Conservation (phyloP, 192 early-diverging fungal genomes). For the Linnemannia exigua region DNA sequence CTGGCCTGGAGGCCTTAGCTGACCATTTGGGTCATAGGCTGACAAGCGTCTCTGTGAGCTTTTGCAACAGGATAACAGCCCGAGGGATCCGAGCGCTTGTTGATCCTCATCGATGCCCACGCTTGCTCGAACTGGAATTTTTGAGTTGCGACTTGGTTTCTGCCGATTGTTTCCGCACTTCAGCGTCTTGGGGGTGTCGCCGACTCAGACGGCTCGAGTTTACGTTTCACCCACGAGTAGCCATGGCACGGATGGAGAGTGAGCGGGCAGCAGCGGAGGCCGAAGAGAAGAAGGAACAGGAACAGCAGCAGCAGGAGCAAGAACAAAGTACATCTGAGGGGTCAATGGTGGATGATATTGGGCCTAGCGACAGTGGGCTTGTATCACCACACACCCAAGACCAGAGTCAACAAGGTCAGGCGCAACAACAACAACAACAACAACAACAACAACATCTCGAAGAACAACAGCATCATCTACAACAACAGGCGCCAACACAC, state of each 20-base stretch:
- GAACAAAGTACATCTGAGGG: not conserved
- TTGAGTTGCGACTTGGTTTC: slow-evolving; percentile 44
- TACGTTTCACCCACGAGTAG: slow-evolving; percentile 36
- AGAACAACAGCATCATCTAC: slow-evolving; percentile 11
- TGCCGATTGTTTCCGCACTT: slow-evolving; percentile 35
- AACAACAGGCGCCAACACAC: not conserved
- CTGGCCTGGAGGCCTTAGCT: slow-evolving; percentile 33
- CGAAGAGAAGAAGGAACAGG: not conserved
- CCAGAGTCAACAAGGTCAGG: not conserved
- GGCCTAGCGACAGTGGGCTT: not conserved
- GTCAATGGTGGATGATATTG: not conserved
- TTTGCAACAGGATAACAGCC: slow-evolving; percentile 45
- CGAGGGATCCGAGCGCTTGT: slow-evolving; percentile 38
- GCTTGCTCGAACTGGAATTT: slow-evolving; percentile 41
- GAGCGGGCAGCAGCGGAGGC: not conserved
- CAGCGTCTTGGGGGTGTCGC: slow-evolving; percentile 26
- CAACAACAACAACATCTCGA: slow-evolving; percentile 1
- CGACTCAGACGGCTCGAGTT: slow-evolving; percentile 38
- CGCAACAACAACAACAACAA: slow-evolving; percentile 9
- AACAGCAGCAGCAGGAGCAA: not conserved
- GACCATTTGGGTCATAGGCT: not conserved
- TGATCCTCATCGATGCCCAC: slow-evolving; percentile 12
- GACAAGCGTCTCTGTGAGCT: slow-evolving; percentile 30
- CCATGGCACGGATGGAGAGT: not conserved
- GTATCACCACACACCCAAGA: not conserved